A percentile compares a stretch with the other conserved stretches of the same genome.
These are phyloP conservation scores for Phellopilus nigrolimitatus DNA, from an alignment of 1,284 basidiomycete species.

Conservation along the genomic window DNA sequence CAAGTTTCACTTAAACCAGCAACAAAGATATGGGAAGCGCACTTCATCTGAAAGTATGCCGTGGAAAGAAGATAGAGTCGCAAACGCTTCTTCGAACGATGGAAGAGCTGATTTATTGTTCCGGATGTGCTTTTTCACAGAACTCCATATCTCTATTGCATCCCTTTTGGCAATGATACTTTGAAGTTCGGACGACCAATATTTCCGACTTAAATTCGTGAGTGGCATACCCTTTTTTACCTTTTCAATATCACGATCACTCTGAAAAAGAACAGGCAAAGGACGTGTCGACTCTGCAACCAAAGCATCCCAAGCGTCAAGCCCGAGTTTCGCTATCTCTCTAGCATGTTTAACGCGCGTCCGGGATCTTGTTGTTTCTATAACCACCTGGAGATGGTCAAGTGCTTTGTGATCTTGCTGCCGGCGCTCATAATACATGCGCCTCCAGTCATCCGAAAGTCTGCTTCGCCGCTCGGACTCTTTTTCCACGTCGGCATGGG, in stretches of 20 bases:
- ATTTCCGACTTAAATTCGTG: constrained; percentile 38
- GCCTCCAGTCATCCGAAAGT: constrained; percentile 38
- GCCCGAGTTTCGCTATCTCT: constrained; percentile 34
- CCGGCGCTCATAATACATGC: constrained; percentile 41
- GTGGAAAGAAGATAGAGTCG: constrained; percentile 52
- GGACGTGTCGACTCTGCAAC: constrained; percentile 32
- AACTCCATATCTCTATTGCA: constrained; percentile 41
- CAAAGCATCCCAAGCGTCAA: constrained; percentile 54
- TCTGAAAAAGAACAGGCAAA: constrained; percentile 31
- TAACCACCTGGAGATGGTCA: constrained; percentile 37
- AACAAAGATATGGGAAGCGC: constrained; percentile 17
- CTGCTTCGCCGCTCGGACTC: constrained; percentile 34
- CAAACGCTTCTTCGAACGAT: constrained; percentile 46
- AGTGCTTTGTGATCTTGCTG: constrained; percentile 41
- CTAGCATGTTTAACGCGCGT: constrained; percentile 35
- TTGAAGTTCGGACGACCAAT: constrained; percentile 47
- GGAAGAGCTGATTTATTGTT: constrained; percentile 16
- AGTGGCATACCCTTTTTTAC: constrained; percentile 8
- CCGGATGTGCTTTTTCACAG: constrained; percentile 23
- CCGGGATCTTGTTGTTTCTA: constrained; percentile 25
- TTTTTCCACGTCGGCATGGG: constrained; percentile 32
- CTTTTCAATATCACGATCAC: constrained; percentile 21
- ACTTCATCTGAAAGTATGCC: constrained; percentile 43
- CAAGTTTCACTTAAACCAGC: not conserved
- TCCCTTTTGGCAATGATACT: constrained; percentile 41